These are phyloP conservation scores for Yamadazyma akitaensis DNA, from an alignment of 805 yeast genomes.

Conservation along the genomic window DNA sequence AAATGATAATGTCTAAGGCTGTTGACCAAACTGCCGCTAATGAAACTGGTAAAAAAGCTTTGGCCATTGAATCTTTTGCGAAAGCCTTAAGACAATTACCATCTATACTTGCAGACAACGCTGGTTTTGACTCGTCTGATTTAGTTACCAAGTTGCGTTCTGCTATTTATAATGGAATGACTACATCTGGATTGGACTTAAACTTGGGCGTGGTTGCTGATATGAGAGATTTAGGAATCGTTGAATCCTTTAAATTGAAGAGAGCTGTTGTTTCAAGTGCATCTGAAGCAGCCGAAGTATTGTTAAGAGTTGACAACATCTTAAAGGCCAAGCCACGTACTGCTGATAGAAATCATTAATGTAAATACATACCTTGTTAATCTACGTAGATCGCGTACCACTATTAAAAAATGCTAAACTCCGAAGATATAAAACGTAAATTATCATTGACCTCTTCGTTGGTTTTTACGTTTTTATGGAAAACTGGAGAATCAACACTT, in stretches of 20 bases:
- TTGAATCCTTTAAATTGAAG: slow-evolving; percentile 90
- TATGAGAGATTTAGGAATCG: slow-evolving; percentile 90
- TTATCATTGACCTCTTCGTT: too few species aligned
- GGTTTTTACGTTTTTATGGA: too few species aligned
- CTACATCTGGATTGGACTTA: slow-evolving; percentile 88
- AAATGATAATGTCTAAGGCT: slow-evolving; percentile 91
- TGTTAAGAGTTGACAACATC: slow-evolving; percentile 93
- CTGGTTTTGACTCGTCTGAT: slow-evolving; percentile 94
- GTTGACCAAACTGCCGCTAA: slow-evolving; percentile 91
- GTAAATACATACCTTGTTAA: background rate
- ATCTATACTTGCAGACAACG: slow-evolving; percentile 92
- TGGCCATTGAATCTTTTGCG: slow-evolving; percentile 94
- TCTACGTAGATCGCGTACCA: background rate
- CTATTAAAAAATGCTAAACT: too few species aligned
- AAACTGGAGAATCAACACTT: too few species aligned
- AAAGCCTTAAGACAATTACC: slow-evolving; percentile 93
- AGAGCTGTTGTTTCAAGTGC: slow-evolving; percentile 93
- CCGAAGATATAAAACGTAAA: too few species aligned
- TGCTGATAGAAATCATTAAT: slow-evolving; percentile 69
- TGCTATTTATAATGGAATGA: slow-evolving; percentile 85
- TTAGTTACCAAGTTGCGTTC: slow-evolving; percentile 87
- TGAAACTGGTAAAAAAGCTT: slow-evolving; percentile 86
- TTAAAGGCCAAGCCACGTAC: slow-evolving; percentile 97
- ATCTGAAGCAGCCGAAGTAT: slow-evolving; percentile 96
- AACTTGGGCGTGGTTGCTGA: slow-evolving; percentile 83